Evolutionary conservation across 2,329 filamentous ascomycete species (phyloP), one percentile per base, ranked within the genome.

Genomic region (Raffaelea albimanens): DNA sequence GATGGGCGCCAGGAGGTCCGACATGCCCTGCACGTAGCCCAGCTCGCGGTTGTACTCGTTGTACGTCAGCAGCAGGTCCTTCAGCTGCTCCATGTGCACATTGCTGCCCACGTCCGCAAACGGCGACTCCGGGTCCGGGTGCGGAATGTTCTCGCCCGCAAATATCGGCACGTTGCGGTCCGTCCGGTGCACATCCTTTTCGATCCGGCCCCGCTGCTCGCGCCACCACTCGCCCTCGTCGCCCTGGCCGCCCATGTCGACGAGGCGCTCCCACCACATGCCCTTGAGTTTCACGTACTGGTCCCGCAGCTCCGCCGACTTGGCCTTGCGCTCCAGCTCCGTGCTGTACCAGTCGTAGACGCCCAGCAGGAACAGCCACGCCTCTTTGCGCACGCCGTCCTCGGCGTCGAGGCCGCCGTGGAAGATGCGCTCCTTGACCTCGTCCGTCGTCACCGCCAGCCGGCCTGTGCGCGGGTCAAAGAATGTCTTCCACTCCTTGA

Each of bases 1-100:
- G 51, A 98, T 88, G 2, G 93, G 93, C 0, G 93, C 89, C 9
- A 98, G 78, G 1, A 98, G 78, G 64, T 98, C 93, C 13, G 89
- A 96, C 93, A 98, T 98, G 52, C 93, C 93, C 69, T 98, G 93
- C 2, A 98, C 93, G 61, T 98, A 98, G 43, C 94, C 93, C 3
- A 98, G 76, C 50, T 93, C 87, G 50, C 82, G 86, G 68, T 98
- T 98, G 67, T 94, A 94, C 67, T 98, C 93, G 62, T 98, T 97
- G 65, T 98, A 98, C 0, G 93, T 97, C 18, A 98, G 75, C 1
- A 98, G 82, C 87, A 98, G 95, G 63, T 98, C 93, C 68, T 98
- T 98, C 80, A 98, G 87, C 69, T 98, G 93, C 66, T 98, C 93
- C 53, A 98, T 77, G 64, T 98, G 93, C 5, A 96, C 90, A 58